Base-by-base conservation (phyloP, 2,329 filamentous ascomycete genomes). In the Xylaria multiplex region DNA sequence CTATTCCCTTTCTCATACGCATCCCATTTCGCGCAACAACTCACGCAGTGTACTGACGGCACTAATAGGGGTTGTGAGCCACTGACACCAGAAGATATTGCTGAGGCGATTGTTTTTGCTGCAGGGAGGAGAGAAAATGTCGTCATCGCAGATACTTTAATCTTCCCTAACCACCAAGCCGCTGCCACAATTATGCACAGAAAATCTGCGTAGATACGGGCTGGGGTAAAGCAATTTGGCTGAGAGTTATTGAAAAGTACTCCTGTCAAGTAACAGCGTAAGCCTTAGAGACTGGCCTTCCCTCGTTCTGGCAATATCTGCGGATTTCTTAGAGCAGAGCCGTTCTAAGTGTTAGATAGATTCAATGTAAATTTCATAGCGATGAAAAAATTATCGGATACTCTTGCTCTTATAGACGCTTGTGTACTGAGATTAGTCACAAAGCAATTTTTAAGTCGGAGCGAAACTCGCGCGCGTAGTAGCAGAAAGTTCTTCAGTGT, bases 161-260 rank as follows among this genome's bases (percentile, higher is more conserved):
- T 52, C 9, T 32, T 35, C 7, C 48, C 48, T 32, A 52, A 52
- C 27, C 48, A 52, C 13, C 48, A 52, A 35, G 48, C 48, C 16
- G 27, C 48, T 52, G 48, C 48, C 24, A 52, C 48, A 30, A 52
- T 52, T n/a, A 52, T 52, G 27, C 27, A 52, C 27, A 52, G 27
- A 52, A 52, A 52, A 52, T 52, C 14, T n/a, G 14, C 48, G 32
- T 52, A 52, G 48, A 52, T 52, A 32, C 5, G 5, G 27, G 27
- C 27, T 27, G 0, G 27, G 27, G 27, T 27, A 27, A 27, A 27
- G 5, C 27, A 27, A 27, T 5, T 3, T 27, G 27, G 1, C 27
- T 27, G 5, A 27, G 27, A 27, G 27, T 27, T 27, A 27, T 5
- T 27, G 5, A 27, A 27, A 27, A 27, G 5, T 27, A 27, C 27